Percentiles rank a stretch among this genome's conserved stretches.
phyloP scores from a whole-genome alignment of 257 asterid species.

The Solanum acaule region DNA sequence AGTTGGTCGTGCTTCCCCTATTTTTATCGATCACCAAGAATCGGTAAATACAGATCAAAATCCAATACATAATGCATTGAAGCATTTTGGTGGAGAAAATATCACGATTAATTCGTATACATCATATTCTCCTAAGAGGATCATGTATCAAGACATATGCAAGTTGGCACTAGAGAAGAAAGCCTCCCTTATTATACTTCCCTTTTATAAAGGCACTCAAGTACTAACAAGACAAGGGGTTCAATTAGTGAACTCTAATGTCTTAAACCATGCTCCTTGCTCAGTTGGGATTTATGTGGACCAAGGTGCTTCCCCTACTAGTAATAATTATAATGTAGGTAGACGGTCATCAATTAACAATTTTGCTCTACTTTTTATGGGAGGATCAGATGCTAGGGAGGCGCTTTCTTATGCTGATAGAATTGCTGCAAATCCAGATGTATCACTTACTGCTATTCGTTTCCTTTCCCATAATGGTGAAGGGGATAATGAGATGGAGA shows the following conservation, averaged over 20 bases:
- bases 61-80: constrained; percentile 40
- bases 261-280: constrained; percentile 69
- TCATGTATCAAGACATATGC: constrained; percentile 71
- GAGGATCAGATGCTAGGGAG: constrained; percentile 79
- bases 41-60: constrained; percentile 1
- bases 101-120: constrained; percentile 39
- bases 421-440: constrained; percentile 24
- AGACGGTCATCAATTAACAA: constrained; percentile 13
- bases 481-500: constrained; percentile 53
- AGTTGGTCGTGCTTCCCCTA: constrained; percentile 46
- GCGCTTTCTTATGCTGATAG: constrained; percentile 63
- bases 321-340: not conserved
- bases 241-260: constrained; percentile 24
- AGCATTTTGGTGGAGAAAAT: constrained; percentile 22
- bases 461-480: constrained; percentile 36
- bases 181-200: constrained; percentile 49
- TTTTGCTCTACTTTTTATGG: constrained; percentile 54
- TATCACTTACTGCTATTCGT: constrained; percentile 44
- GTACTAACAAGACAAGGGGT: constrained; percentile 1
- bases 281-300: constrained; percentile 60
- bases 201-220: constrained; percentile 14
- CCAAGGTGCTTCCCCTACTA: constrained; percentile 9
- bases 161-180: constrained; percentile 53
- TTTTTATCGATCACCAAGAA: constrained; percentile 44
- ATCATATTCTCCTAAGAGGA: constrained; percentile 35